A percentile compares a stretch with the other conserved stretches of the same genome.
phyloP scores from a whole-genome alignment of 441 rosid species.

The Populus trichocarpa region DNA sequence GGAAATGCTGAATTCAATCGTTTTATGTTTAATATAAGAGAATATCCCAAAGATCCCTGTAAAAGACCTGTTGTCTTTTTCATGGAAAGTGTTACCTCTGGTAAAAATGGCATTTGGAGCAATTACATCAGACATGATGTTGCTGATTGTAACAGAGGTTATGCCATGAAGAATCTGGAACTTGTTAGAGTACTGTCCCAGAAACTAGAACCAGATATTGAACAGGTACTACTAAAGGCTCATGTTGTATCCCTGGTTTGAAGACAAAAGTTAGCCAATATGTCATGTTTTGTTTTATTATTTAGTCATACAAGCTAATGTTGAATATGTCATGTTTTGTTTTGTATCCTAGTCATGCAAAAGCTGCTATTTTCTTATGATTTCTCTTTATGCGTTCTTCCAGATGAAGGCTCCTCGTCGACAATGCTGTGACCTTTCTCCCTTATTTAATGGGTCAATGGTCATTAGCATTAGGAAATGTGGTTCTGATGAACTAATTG shows the following conservation, averaged over 20 bases:
- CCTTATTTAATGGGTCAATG: conserved; percentile 55
- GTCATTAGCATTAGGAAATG: conserved; percentile 61
- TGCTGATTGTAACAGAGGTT: conserved; percentile 43
- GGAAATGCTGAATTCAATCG: conserved; percentile 31
- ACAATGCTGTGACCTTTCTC: conserved; percentile 66
- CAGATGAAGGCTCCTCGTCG: conserved; percentile 71
- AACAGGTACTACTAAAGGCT: conserved; percentile 45
- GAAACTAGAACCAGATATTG: conserved; percentile 42
- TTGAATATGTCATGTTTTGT: neutral
- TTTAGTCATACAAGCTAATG: neutral
- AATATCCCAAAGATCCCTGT: conserved; percentile 67
- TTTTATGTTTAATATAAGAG: conserved; percentile 74
- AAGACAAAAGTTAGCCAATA: neutral
- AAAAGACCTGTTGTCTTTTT: conserved; percentile 60
- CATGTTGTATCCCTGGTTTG: conserved; percentile 8
- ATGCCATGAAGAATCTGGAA: conserved; percentile 43
- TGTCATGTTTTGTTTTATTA: neutral
- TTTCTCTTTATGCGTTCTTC: conserved; percentile 5
- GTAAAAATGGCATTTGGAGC: conserved; percentile 50
- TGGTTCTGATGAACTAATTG: conserved; percentile 55
- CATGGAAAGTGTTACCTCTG: conserved; percentile 45
- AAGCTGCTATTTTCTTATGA: neutral
- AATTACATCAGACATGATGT: conserved; percentile 45
- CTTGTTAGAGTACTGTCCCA: conserved; percentile 43
- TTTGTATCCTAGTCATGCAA: neutral